Percentiles rank a stretch among this genome's conserved stretches.
Conservation (phyloP, 306 rosid species). For the Medicago lupulina region DNA sequence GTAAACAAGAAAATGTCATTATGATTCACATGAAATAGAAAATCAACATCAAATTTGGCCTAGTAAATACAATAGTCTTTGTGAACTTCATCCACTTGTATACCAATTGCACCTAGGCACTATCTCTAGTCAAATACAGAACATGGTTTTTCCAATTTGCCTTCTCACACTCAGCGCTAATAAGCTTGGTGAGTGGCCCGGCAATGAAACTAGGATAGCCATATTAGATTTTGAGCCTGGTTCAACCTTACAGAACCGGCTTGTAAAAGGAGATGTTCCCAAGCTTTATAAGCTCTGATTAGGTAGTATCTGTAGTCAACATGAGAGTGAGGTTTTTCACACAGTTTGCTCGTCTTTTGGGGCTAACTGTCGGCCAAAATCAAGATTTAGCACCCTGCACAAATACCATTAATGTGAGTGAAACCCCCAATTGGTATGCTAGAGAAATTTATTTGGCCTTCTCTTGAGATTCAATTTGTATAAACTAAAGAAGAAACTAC, state of each 20-base stretch:
- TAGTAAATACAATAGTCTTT: slow-evolving; percentile 17
- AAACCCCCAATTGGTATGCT: slow-evolving; percentile 24
- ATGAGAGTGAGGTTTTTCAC: neutral
- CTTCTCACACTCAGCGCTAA: neutral
- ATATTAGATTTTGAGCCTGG: neutral
- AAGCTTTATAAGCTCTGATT: neutral
- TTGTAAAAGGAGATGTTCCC: neutral
- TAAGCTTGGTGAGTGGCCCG: neutral
- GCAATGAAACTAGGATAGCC: neutral
- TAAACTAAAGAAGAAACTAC: slow-evolving; percentile 32
- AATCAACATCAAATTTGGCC: slow-evolving; percentile 6
- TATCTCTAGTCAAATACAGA: neutral
- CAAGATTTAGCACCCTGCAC: neutral
- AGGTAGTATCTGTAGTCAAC: neutral
- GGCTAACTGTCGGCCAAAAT: slow-evolving; percentile 9
- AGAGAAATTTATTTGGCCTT: slow-evolving; percentile 6
- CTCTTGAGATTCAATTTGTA: slow-evolving; percentile 1
- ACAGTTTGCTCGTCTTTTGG: neutral
- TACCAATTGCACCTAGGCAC: neutral
- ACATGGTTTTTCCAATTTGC: neutral
- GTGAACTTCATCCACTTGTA: neutral
- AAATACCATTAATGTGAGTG: slow-evolving; percentile 9
- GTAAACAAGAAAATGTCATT: neutral
- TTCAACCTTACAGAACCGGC: neutral
- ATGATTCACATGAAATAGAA: slow-evolving; percentile 9